Base-by-base conservation (phyloP, 345 rosid species). In the Pelargonium nanum region DNA sequence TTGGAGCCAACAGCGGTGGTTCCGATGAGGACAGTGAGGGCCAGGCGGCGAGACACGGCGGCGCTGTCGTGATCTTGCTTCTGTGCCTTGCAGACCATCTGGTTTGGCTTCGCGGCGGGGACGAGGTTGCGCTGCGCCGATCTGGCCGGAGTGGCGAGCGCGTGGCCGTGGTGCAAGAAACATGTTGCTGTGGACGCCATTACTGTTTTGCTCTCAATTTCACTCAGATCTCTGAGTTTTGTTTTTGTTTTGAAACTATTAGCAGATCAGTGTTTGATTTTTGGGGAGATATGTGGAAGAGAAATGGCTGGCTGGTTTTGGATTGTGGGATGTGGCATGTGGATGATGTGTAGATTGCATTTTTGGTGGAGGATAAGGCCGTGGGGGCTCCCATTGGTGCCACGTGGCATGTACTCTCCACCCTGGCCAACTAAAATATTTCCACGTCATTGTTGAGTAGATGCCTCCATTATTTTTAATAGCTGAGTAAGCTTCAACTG, bases 1-100 rank as follows among this genome's bases (percentile, higher is more conserved):
- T 77, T 85, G 62, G 84, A 82, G 66, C 83, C 88, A 5, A 83
- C 6, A 34, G 90, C 88, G 0, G 93, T 93, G 57, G 85, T 79
- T 26, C 90, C 90, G 19, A 82, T 67, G 56, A 85, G 84, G 12
- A 80, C 65, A 9, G 87, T 80, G 67, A 88, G 86, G 58, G 86
- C 90, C 74, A 83, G 25, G 9, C 48, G 48, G 48, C 48, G 48
- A 17, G 48, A 40, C 16, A 40, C 48, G 48, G 48, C 9, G 48
- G 16, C 48, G 48, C 15, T 17, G 15, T 40, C 48, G 32, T 2
- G 32, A 15, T 40, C 48, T 12, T 30, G 40, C 40, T 30, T 30
- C 40, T 30, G 40, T 15, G 48, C 48, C 48, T 40, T 40, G 48
- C 48, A 40, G 48, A 40, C 48, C 9, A 40, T 17, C 48, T 40